These are phyloP conservation scores for Pseudogymnoascus sp. DNA, from an alignment of 2,329 filamentous ascomycete species.

Conservation along the genomic window DNA sequence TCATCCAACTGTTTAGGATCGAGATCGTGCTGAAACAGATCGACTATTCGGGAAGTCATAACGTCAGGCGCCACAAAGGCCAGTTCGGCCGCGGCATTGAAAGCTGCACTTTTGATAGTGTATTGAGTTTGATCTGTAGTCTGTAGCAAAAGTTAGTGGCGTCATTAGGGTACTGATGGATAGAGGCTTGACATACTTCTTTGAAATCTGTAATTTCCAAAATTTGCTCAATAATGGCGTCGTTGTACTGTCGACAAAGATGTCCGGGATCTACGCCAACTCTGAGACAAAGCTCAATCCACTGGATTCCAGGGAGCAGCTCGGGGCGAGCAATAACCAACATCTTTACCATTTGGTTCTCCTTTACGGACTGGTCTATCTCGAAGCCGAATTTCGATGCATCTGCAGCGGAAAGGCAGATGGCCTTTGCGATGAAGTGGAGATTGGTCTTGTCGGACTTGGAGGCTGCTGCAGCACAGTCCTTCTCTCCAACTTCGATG, in stretches of 20 bases:
- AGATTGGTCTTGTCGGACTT: conserved; percentile 61
- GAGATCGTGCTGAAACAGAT: conserved; percentile 68
- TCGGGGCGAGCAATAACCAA: conserved; percentile 72
- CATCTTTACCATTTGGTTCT: conserved; percentile 67
- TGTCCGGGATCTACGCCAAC: conserved; percentile 76
- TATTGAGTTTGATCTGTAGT: conserved; percentile 28
- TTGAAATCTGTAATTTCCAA: conserved; percentile 39
- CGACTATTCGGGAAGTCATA: conserved; percentile 69
- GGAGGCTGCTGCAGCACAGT: conserved; percentile 59
- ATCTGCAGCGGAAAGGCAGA: conserved; percentile 54
- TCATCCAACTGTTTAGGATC: conserved; percentile 60
- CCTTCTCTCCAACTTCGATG: conserved; percentile 66
- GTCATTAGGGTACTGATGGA: background rate
- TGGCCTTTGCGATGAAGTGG: conserved; percentile 51
- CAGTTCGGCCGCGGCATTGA: conserved; percentile 78
- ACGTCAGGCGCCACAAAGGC: conserved; percentile 85
- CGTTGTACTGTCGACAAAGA: conserved; percentile 58
- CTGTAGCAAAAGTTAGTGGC: conserved; percentile 16
- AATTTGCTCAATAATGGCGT: conserved; percentile 63
- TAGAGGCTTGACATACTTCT: conserved; percentile 27
- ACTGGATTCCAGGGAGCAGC: conserved; percentile 69
- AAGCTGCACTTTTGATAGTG: conserved; percentile 62
- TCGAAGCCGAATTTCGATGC: conserved; percentile 36
- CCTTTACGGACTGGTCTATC: conserved; percentile 45
- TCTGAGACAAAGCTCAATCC: conserved; percentile 83